phyloP scores from a whole-genome alignment of 768 basidiomycete species.

The Tricholoma sp. region DNA sequence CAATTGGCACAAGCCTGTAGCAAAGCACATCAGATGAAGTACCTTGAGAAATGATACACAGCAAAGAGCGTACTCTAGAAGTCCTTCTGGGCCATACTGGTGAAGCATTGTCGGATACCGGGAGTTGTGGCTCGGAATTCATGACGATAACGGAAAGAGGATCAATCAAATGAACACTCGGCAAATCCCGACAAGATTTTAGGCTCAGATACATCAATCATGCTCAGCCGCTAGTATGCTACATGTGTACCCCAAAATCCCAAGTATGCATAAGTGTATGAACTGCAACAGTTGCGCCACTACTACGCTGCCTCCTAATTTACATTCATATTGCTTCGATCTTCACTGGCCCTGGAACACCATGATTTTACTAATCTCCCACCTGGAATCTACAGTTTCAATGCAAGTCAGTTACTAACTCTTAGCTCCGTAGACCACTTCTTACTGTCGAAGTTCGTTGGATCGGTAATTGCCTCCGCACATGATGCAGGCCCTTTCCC shows the following conservation, averaged over 20 bases:
- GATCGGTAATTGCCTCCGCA: conserved; percentile 42
- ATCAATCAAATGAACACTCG: conserved; percentile 25
- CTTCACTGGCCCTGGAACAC: conserved; percentile 1
- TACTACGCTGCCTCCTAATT: no score
- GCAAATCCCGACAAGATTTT: conserved; percentile 19
- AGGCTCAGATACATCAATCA: not conserved
- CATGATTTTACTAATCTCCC: conserved; percentile 41
- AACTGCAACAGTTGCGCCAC: no score
- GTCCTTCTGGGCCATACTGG: conserved; percentile 47
- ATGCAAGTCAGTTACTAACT: not conserved
- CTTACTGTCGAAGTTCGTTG: conserved; percentile 47
- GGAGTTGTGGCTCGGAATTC: conserved; percentile 33
- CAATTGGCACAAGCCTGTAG: conserved; percentile 55
- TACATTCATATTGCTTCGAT: no score
- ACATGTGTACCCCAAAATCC: not conserved
- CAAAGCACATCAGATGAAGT: conserved; percentile 5
- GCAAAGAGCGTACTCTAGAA: conserved; percentile 36
- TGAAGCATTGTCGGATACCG: conserved; percentile 48
- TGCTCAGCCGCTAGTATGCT: no score
- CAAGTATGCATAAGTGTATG: not conserved
- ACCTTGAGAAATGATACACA: conserved; percentile 4
- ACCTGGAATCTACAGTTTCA: conserved; percentile 40
- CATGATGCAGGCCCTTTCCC: conserved; percentile 43
- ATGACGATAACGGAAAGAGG: conserved; percentile 32
- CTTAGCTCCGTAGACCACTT: conserved; percentile 4